phyloP scores from a whole-genome alignment of 2,329 filamentous ascomycete species.

The Pseudohalonectria lignicola region DNA sequence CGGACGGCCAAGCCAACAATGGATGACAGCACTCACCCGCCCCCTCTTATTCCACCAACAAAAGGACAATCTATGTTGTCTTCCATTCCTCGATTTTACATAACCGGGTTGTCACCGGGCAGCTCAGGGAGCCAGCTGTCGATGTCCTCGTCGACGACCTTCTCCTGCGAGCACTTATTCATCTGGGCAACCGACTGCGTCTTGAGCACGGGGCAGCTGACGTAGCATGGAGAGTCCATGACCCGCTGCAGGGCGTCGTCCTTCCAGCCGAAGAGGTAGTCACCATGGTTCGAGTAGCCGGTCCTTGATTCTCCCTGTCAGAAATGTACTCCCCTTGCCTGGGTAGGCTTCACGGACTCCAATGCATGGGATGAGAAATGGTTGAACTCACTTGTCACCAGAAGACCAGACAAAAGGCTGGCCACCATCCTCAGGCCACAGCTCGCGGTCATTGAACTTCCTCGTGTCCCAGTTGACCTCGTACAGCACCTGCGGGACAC shows the following conservation, averaged over 20 bases:
- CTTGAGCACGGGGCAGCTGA: slow-evolving; percentile 4
- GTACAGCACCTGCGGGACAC: background rate
- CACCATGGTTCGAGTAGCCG: slow-evolving; percentile 5
- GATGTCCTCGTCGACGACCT: slow-evolving; percentile 2
- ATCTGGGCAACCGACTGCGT: slow-evolving; percentile 1
- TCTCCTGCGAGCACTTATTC: background rate
- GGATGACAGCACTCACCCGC: no score
- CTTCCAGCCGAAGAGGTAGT: slow-evolving; percentile 7
- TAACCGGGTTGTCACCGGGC: background rate
- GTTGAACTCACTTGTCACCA: slow-evolving; percentile 6
- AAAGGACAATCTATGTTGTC: no score
- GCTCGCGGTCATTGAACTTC: slow-evolving; percentile 22
- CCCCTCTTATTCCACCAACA: no score
- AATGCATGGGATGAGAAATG: background rate
- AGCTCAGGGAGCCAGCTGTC: background rate
- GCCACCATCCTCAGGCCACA: slow-evolving; percentile 20
- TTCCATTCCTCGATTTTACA: no score
- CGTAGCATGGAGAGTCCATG: slow-evolving; percentile 4
- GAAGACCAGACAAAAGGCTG: slow-evolving; percentile 10
- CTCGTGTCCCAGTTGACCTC: slow-evolving; percentile 7
- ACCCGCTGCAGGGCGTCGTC: slow-evolving; percentile 5
- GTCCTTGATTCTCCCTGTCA: background rate
- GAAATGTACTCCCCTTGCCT: no score
- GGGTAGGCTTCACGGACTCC: no score
- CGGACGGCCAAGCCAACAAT: no score